phyloP scores from a whole-genome alignment of 805 yeast genomes.

The Myxozyma sirexii region DNA sequence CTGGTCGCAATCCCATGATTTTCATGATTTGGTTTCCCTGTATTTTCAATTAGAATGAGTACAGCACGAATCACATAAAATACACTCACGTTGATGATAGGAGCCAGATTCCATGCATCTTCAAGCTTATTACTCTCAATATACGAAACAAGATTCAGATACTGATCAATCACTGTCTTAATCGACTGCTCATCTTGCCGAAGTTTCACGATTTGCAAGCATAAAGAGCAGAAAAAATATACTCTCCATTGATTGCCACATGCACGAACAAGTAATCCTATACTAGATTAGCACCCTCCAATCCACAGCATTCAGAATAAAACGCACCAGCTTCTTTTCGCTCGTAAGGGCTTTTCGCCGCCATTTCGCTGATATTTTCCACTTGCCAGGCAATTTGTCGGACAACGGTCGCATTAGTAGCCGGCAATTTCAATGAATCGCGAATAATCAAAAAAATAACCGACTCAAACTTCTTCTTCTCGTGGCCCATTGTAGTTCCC shows the following conservation, averaged over 20 bases:
- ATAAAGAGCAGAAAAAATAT: slow-evolving; percentile 45
- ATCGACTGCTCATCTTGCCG: not conserved
- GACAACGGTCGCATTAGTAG: slow-evolving; percentile 45
- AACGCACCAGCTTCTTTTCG: slow-evolving; percentile 38
- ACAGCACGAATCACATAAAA: not conserved
- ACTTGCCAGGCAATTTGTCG: slow-evolving; percentile 49
- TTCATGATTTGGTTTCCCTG: slow-evolving; percentile 62
- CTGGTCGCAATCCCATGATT: slow-evolving; percentile 63
- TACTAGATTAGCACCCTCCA: not conserved
- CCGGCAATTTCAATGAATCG: slow-evolving; percentile 72
- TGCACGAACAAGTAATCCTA: slow-evolving; percentile 58
- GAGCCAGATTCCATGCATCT: slow-evolving; percentile 56
- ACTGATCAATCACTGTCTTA: slow-evolving; percentile 1
- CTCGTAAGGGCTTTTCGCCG: not conserved
- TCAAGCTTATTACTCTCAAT: slow-evolving; percentile 46
- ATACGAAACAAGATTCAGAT: slow-evolving; percentile 33
- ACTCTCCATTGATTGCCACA: slow-evolving; percentile 57
- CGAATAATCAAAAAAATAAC: slow-evolving; percentile 58
- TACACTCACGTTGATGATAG: slow-evolving; percentile 59
- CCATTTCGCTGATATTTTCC: slow-evolving; percentile 33
- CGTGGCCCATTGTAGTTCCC: slow-evolving; percentile 38
- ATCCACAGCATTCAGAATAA: not conserved
- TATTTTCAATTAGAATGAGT: not conserved
- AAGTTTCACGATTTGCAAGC: slow-evolving; percentile 23
- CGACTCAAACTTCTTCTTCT: slow-evolving; percentile 23